Conservation (phyloP, 345 rosid species). For the Bruguiera parviflora region DNA sequence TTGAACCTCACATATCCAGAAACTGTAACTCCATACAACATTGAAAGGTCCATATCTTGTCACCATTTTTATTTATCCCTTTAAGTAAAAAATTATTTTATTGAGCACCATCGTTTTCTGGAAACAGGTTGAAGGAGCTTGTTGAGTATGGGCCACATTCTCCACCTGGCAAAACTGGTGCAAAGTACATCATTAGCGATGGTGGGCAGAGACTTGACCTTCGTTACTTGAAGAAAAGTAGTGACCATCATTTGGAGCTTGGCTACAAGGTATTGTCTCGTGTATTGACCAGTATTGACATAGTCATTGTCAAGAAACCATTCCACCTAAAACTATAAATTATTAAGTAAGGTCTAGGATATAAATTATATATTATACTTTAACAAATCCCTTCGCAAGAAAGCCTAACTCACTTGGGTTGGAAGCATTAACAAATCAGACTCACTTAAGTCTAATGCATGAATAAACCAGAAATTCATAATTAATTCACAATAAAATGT, state of each 20-base stretch:
- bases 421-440: too few relatives aligned
- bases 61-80: not conserved
- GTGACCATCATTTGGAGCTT: slow-evolving; percentile 97
- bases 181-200: slow-evolving; percentile 92
- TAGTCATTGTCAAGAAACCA: not conserved
- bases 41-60: slow-evolving; percentile 59
- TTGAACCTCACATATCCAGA: slow-evolving; percentile 93
- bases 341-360: too few relatives aligned
- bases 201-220: slow-evolving; percentile 98
- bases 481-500: too few relatives aligned
- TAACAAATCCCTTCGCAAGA: too few relatives aligned
- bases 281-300: not conserved
- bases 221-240: slow-evolving; percentile 95
- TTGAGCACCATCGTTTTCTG: not conserved
- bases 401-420: too few relatives aligned
- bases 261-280: slow-evolving; percentile 67
- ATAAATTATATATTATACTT: too few relatives aligned
- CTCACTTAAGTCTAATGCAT: too few relatives aligned
- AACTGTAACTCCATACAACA: slow-evolving; percentile 94
- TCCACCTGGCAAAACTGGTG: slow-evolving; percentile 98
- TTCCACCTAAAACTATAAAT: too few relatives aligned
- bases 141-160: slow-evolving; percentile 98
- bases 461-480: too few relatives aligned
- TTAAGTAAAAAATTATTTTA: not conserved
- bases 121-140: slow-evolving; percentile 78